Conservation (phyloP, 2,329 filamentous ascomycete species). For the Penicillium sp. region DNA sequence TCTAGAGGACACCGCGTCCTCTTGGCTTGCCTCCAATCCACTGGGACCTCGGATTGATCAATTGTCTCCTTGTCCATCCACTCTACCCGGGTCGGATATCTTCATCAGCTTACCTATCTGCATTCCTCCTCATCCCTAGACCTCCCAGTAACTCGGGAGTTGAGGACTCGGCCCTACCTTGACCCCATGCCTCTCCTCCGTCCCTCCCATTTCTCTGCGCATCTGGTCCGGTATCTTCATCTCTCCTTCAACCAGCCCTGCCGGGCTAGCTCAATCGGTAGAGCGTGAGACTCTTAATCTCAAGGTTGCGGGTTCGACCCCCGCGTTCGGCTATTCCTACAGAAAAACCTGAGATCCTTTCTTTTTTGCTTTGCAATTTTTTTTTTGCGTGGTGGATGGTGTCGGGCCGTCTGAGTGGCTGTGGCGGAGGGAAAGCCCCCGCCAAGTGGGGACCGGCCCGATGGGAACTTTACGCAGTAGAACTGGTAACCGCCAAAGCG, state of each 20-base stretch:
- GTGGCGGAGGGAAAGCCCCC: background rate
- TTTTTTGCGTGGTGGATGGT: conserved; percentile 4
- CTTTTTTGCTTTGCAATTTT: conserved; percentile 16
- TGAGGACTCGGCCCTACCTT: background rate
- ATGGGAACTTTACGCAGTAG: background rate
- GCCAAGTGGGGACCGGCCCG: conserved; percentile 21
- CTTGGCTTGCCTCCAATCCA: background rate
- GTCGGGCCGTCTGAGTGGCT: conserved; percentile 20
- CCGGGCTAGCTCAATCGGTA: conserved; percentile 57
- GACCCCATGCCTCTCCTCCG: background rate
- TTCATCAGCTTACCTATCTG: conserved; percentile 1
- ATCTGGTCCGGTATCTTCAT: background rate
- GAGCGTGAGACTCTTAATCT: conserved; percentile 56
- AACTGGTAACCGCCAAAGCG: background rate
- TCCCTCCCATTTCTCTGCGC: background rate
- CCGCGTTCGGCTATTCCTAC: conserved; percentile 44
- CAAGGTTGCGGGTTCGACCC: conserved; percentile 49
- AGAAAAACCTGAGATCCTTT: conserved; percentile 25
- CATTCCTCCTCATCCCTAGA: conserved; percentile 4
- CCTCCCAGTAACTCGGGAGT: background rate
- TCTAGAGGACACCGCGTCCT: background rate
- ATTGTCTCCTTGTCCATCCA: background rate
- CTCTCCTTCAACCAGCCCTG: conserved; percentile 25
- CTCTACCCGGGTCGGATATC: background rate
- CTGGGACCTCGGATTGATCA: background rate